Evolutionary conservation across 2,329 filamentous ascomycete genomes (phyloP).

Genomic region (Epichloe hybrida): DNA sequence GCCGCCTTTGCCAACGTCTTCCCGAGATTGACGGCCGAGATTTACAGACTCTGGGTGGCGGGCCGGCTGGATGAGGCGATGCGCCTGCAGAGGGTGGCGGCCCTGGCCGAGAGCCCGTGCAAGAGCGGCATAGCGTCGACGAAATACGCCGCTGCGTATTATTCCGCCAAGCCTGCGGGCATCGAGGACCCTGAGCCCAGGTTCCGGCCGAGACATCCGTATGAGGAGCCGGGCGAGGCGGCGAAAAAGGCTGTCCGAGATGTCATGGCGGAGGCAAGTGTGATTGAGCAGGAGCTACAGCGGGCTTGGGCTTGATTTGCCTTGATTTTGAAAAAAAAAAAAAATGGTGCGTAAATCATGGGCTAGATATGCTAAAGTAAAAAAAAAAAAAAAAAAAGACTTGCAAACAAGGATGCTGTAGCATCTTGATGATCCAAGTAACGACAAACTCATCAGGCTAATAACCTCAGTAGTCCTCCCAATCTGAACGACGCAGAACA

Average conservation of each 20-base stretch:
- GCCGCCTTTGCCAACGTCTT: constrained; percentile 51
- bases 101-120: constrained; percentile 8
- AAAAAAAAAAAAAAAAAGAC: no score
- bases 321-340: neutral
- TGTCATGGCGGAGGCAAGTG: constrained; percentile 3
- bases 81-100: constrained; percentile 5
- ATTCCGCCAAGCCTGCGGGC: constrained; percentile 6
- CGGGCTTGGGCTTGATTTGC: neutral
- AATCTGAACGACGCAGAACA: neutral
- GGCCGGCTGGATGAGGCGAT: constrained; percentile 2
- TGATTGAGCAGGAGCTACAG: constrained; percentile 3
- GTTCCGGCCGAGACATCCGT: constrained; percentile 8
- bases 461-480: no score
- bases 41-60: constrained; percentile 4
- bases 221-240: constrained; percentile 5
- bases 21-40: constrained; percentile 32
- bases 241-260: constrained; percentile 1
- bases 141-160: constrained; percentile 5
- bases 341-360: neutral
- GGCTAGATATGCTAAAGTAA: neutral
- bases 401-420: no score
- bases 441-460: no score
- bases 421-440: no score
- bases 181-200: constrained; percentile 6
- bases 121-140: constrained; percentile 7